Evolutionary conservation across 1,284 basidiomycete species (phyloP), one percentile per base, ranked within the genome.

Genomic region (Schizophyllum commune): DNA sequence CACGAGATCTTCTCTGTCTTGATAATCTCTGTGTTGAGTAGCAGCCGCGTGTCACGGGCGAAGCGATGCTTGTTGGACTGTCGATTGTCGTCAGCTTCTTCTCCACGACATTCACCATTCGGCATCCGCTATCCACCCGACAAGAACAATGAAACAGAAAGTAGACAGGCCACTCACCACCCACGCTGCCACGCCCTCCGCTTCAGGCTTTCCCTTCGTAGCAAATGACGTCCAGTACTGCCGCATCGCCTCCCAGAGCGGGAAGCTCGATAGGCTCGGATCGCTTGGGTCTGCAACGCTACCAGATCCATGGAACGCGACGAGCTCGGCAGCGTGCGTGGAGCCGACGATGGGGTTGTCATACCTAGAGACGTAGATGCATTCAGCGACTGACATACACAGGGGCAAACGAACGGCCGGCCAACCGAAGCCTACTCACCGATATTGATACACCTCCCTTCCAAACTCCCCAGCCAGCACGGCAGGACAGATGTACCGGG

Each of bases 211-310:
- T 4, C 71, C 71, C 17, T 61, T 65, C 0, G 70, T 71, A n/a
- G 71, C 75, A 52, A 77, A 77, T 5, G 72, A 74, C 0, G 73
- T 77, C 68, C 70, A 76, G 58, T 68, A 75, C 55, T 73, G 64
- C 34, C 73, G 68, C 74, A 77, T 76, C 1, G 68, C 63, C 19
- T 65, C 62, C 55, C 74, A 74, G 15, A 77, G 66, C 8, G 67
- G 65, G 32, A 71, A 62, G 11, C 61, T 63, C 4, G 60, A 33
- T 33, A 27, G 27, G 5, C 27, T 27, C 3, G 27, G 27, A 5
- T 27, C 5, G 27, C 27, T 27, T 27, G 27, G 27, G 27, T 27
- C 27, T 27, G 27, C 2, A 5, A 27, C 5, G 27, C 27, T 27
- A 2, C 70, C 66, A 15, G 64, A 64, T 2, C 58, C 58, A 61